phyloP scores from a whole-genome alignment of 345 rosid species.

The Hypericum androsaemum region DNA sequence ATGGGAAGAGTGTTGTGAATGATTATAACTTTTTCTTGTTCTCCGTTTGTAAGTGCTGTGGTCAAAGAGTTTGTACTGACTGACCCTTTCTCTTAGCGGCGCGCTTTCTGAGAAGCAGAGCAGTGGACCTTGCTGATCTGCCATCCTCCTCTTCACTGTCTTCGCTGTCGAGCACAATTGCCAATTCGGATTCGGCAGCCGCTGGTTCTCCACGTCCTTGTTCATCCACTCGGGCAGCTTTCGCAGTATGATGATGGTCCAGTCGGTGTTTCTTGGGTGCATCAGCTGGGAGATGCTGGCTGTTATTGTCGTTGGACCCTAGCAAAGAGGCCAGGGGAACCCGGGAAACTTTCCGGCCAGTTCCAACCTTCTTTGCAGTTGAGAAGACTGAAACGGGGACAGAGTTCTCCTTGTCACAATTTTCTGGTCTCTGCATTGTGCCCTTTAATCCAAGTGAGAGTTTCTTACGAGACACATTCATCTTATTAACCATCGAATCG shows the following conservation, averaged over 20 bases:
- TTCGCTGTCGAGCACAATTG: slow-evolving; percentile 67
- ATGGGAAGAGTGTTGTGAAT: too few species aligned
- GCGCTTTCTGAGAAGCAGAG: slow-evolving; percentile 29
- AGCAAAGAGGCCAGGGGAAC: slow-evolving; percentile 24
- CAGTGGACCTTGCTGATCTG: slow-evolving; percentile 21
- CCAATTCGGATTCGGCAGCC: slow-evolving; percentile 34
- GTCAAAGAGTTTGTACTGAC: not conserved
- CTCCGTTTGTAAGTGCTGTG: slow-evolving; percentile 4
- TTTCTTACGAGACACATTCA: slow-evolving; percentile 22
- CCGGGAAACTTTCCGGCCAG: slow-evolving; percentile 19
- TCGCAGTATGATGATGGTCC: slow-evolving; percentile 11
- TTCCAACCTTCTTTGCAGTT: slow-evolving; percentile 15
- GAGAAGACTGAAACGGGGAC: slow-evolving; percentile 14
- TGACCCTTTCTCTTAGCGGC: slow-evolving; percentile 19
- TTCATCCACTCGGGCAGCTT: slow-evolving; percentile 12
- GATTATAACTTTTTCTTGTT: not conserved
- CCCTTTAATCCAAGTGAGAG: slow-evolving; percentile 36
- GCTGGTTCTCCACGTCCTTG: slow-evolving; percentile 25
- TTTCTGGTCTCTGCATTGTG: slow-evolving; percentile 8
- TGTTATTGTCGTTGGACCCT: slow-evolving; percentile 8
- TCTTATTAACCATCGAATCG: slow-evolving; percentile 15
- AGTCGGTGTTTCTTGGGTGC: slow-evolving; percentile 8
- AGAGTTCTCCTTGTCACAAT: slow-evolving; percentile 25
- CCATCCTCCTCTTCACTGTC: slow-evolving; percentile 56
- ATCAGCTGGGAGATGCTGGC: slow-evolving; percentile 7